Evolutionary conservation across 805 yeast species (phyloP), one percentile per base, ranked within the genome.

Genomic region (Ogataea salicorniae): DNA sequence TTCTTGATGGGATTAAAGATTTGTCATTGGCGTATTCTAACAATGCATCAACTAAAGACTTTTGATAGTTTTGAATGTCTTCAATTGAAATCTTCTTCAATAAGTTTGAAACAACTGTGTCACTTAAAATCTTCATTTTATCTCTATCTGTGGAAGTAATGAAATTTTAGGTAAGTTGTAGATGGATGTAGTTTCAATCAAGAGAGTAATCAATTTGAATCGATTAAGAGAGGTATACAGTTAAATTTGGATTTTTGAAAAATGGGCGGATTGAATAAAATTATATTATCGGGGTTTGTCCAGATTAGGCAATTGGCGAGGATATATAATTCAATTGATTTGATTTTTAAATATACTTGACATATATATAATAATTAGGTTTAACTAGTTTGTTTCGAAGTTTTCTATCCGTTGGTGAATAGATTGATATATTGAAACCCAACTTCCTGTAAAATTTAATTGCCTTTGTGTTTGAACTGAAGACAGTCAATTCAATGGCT

Each of bases 1-100:
- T 77, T 55, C 87, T 64, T 37, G 74, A 79, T 3, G 87, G 87
- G 17, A 79, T 74, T 18, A 74, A 59, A 1, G 70, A 55, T 4
- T 76, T 77, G 52, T 76, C 72, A 2, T 60, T 33, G 14, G 71
- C 58, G 56, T 73, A 80, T n/a, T 63, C 68, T 5, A 44, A 34
- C 44, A 81, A 64, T 0, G 79, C 75, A 0, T 48, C 17, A 2
- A 67, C 36, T 4, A 79, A 60, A 0, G 64, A 63, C 0, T 59
- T 53, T 46, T 76, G 80, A 52, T 67, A 75, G 2, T 47, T 46
- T 1, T 53, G 36, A 5, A 76, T 51, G 1, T 65, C 62, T 0
- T 54, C 51, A 4, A 43, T 47, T 7, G 55, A 44, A n/a, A 76
- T 52, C 1, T 51, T 37, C 5, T 47, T 46, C 22, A 73, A 56